A percentile compares a stretch with the other conserved stretches of the same genome.
Evolutionary conservation across 2,329 filamentous ascomycete genomes (phyloP).

Genomic region (Nigrospora oryzae): DNA sequence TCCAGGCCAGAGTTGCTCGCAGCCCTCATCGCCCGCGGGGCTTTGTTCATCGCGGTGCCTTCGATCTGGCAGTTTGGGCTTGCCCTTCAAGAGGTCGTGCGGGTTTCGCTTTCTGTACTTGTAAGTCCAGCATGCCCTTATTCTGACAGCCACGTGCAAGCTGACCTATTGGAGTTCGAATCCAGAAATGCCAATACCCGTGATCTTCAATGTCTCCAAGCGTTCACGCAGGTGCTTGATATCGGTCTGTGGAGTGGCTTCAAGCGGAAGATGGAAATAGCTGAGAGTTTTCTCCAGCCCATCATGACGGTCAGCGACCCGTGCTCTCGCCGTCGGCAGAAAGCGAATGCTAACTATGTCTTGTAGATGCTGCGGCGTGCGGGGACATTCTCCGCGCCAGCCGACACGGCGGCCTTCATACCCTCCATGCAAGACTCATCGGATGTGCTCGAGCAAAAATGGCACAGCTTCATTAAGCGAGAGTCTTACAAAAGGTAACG

Average conservation of each 20-base stretch:
- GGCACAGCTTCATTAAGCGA: conserved; percentile 14
- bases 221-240: conserved; percentile 38
- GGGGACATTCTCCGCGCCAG: conserved; percentile 14
- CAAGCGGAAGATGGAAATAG: conserved; percentile 49
- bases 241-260: conserved; percentile 51
- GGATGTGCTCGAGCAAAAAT: conserved; percentile 14
- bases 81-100: conserved; percentile 35
- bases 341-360: no score
- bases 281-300: conserved; percentile 47
- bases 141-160: neutral
- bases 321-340: no score
- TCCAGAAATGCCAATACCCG: conserved; percentile 39
- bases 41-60: conserved; percentile 15
- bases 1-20: conserved; percentile 15
- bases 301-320: conserved; percentile 31
- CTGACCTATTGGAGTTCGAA: conserved; percentile 27
- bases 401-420: conserved; percentile 9
- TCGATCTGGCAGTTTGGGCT: conserved; percentile 19
- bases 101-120: conserved; percentile 13
- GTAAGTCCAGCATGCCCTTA: conserved; percentile 13
- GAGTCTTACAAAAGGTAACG: conserved; percentile 18
- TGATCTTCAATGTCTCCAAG: conserved; percentile 41
- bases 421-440: conserved; percentile 11
- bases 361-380: conserved; percentile 41
- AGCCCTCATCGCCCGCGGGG: conserved; percentile 13